phyloP scores from a whole-genome alignment of 140 eudicot genomes.

The Oenanthe javanica region DNA sequence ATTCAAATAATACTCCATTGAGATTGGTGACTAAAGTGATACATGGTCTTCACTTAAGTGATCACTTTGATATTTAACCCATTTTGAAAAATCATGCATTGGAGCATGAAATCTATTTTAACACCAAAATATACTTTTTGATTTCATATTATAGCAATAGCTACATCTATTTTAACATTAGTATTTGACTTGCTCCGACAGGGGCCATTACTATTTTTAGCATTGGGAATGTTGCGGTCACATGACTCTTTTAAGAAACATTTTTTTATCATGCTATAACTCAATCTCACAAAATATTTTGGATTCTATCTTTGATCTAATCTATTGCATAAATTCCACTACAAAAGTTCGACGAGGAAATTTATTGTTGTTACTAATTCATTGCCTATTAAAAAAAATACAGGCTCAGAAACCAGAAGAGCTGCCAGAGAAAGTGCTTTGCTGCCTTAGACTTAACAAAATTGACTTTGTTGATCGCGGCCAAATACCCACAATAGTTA shows the following conservation, averaged over 20 bases:
- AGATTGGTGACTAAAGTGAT: too few relatives aligned
- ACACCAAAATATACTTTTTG: too few relatives aligned
- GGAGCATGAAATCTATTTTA: too few relatives aligned
- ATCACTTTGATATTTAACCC: too few relatives aligned
- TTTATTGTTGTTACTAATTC: background rate
- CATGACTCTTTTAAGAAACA: background rate
- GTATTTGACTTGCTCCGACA: too few relatives aligned
- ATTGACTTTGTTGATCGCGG: constrained; percentile 67
- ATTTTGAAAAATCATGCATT: too few relatives aligned
- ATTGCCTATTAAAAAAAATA: background rate
- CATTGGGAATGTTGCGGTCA: background rate
- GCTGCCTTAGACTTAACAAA: constrained; percentile 80
- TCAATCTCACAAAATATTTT: background rate
- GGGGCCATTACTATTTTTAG: background rate
- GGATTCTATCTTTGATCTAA: background rate
- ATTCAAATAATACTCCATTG: too few relatives aligned
- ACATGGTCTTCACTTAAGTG: too few relatives aligned
- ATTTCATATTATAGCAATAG: too few relatives aligned
- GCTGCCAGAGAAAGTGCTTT: constrained; percentile 61
- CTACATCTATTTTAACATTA: too few relatives aligned
- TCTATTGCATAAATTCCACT: background rate
- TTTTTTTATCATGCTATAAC: background rate
- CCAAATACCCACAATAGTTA: constrained; percentile 69
- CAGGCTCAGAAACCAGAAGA: constrained; percentile 93
- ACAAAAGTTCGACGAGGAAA: background rate